A percentile compares a stretch with the other conserved stretches of the same genome.
phyloP scores from a whole-genome alignment of 2,329 filamentous ascomycete genomes.

The Cordyceps fumosorosea region DNA sequence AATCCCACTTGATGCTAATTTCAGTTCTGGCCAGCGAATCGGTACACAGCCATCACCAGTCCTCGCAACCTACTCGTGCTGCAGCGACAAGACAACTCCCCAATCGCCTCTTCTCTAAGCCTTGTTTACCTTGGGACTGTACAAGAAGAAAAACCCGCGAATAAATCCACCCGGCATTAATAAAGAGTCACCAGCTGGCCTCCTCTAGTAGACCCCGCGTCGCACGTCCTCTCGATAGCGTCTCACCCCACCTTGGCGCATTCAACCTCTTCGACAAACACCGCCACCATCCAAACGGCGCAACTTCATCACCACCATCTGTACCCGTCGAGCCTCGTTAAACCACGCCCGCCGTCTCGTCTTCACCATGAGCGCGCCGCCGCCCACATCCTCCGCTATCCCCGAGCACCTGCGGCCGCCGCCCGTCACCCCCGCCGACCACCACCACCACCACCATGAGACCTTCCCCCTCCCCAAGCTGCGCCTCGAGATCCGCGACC shows the following conservation, averaged over 20 bases:
- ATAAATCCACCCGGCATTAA: too few species aligned
- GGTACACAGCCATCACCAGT: too few species aligned
- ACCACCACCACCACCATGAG: neutral
- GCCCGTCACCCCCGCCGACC: neutral
- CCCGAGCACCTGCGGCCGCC: slow-evolving; percentile 1
- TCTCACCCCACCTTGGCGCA: slow-evolving; percentile 3
- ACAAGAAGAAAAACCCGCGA: too few species aligned
- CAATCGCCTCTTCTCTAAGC: too few species aligned
- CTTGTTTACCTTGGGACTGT: too few species aligned
- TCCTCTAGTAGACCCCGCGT: too few species aligned
- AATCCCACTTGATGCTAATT: too few species aligned
- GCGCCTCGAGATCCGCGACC: slow-evolving; percentile 52
- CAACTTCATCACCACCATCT: neutral
- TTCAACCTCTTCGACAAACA: too few species aligned
- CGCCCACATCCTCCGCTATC: slow-evolving; percentile 10
- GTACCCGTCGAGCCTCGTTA: neutral
- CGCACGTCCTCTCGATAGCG: neutral
- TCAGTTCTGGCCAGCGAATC: too few species aligned
- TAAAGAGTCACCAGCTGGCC: too few species aligned
- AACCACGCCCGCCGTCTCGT: neutral
- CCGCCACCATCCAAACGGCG: neutral
- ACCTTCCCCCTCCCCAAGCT: slow-evolving; percentile 46
- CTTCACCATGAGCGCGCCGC: neutral
- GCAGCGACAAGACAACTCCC: too few species aligned
- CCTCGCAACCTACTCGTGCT: too few species aligned